Conservation (phyloP, 371 early-diverging fungal genomes). For the Mucor saturninus region DNA sequence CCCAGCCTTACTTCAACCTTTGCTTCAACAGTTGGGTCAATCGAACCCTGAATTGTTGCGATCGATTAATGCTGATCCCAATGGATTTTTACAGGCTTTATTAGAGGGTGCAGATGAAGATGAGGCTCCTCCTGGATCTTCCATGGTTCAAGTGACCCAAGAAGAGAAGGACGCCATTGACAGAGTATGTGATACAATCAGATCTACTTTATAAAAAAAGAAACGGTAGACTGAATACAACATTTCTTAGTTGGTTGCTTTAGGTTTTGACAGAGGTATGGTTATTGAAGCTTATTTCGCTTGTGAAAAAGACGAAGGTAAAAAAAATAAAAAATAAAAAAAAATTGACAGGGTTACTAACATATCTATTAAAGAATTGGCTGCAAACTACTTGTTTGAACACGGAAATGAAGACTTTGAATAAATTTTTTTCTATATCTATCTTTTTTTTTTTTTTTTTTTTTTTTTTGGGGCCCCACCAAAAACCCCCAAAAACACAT, state of each 20-base stretch:
- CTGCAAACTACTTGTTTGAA: slow-evolving; percentile 96
- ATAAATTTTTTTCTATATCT: slow-evolving; percentile 5
- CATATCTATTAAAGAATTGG: slow-evolving; percentile 63
- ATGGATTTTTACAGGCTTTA: slow-evolving; percentile 82
- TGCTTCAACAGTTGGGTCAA: slow-evolving; percentile 84
- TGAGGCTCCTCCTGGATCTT: slow-evolving; percentile 54
- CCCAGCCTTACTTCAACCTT: slow-evolving; percentile 86
- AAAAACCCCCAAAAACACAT: background rate
- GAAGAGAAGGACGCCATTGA: slow-evolving; percentile 94
- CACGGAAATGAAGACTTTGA: slow-evolving; percentile 54
- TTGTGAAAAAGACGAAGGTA: slow-evolving; percentile 95
- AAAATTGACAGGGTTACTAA: background rate
- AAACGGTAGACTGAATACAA: too few relatives aligned
- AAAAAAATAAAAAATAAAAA: background rate
- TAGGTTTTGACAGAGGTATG: slow-evolving; percentile 84
- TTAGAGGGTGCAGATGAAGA: slow-evolving; percentile 65
- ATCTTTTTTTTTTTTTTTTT: slow-evolving; percentile 1
- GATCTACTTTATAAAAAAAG: background rate
- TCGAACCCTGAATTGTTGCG: slow-evolving; percentile 87
- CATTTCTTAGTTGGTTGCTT: slow-evolving; percentile 69
- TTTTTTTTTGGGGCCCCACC: background rate
- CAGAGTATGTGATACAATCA: slow-evolving; percentile 60
- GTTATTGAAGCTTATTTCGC: slow-evolving; percentile 95
- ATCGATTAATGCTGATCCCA: slow-evolving; percentile 78
- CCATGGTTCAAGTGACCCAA: slow-evolving; percentile 81